phyloP scores from a whole-genome alignment of 2,329 filamentous ascomycete genomes.

The Trichoderma atrobrunneum region DNA sequence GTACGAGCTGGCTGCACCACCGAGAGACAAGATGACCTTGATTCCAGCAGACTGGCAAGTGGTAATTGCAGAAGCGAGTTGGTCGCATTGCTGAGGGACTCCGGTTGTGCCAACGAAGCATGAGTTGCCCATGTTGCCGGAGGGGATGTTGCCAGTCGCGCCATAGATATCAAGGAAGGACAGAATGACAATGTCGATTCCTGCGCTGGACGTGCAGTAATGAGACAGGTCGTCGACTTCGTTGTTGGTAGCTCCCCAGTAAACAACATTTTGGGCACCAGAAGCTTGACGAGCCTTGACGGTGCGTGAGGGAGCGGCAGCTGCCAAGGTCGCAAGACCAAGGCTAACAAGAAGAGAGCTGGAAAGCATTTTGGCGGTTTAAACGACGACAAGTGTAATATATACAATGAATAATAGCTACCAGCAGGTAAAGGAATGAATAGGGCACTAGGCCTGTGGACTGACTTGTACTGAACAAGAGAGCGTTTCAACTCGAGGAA shows the following conservation, averaged over 20 bases:
- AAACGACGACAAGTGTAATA: background rate
- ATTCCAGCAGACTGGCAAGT: constrained; percentile 42
- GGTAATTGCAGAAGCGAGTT: constrained; percentile 40
- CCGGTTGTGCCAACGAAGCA: constrained; percentile 32
- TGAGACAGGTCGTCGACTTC: constrained; percentile 35
- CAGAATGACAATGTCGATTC: constrained; percentile 42
- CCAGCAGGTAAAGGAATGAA: background rate
- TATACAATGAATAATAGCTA: constrained; percentile 7
- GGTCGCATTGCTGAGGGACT: constrained; percentile 32
- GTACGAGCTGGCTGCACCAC: constrained; percentile 38
- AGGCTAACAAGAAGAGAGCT: background rate
- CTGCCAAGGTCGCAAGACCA: constrained; percentile 15
- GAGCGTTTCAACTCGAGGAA: background rate
- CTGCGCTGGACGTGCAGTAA: constrained; percentile 38
- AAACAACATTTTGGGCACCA: constrained; percentile 31
- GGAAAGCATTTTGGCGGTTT: background rate
- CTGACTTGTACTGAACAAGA: background rate
- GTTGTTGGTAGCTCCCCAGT: constrained; percentile 31
- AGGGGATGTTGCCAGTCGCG: constrained; percentile 34
- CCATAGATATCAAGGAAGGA: constrained; percentile 41
- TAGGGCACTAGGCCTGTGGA: background rate
- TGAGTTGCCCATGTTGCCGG: constrained; percentile 39
- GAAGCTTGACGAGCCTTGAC: constrained; percentile 17
- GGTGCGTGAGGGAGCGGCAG: constrained; percentile 11
- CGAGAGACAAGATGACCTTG: constrained; percentile 46